phyloP scores from a whole-genome alignment of 2,329 filamentous ascomycete genomes.

The Calonectria honghensis region DNA sequence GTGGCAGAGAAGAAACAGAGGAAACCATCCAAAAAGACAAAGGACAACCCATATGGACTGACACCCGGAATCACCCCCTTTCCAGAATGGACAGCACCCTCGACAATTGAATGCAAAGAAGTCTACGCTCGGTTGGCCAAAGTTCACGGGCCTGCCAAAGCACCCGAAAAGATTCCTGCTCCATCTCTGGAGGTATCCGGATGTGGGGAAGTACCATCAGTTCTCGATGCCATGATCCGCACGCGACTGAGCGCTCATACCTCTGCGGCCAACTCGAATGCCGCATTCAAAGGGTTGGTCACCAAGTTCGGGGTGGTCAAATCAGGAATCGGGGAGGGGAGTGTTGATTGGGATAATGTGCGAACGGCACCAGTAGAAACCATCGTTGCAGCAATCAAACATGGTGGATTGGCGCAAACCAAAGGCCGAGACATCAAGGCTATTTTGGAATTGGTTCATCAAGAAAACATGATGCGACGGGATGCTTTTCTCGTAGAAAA shows the following conservation, averaged over 20 bases:
- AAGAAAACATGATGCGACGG: conserved; percentile 50
- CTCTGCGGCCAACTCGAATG: conserved; percentile 53
- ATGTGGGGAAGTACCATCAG: conserved; percentile 54
- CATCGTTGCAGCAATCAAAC: conserved; percentile 74
- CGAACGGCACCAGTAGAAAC: conserved; percentile 63
- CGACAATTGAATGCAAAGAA: conserved; percentile 48
- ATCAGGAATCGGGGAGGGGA: conserved; percentile 53
- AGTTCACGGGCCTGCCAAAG: conserved; percentile 51
- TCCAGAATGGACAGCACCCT: conserved; percentile 52
- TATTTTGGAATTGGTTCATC: conserved; percentile 52
- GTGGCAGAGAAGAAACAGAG: conserved; percentile 38
- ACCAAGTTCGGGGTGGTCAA: conserved; percentile 50
- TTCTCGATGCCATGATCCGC: conserved; percentile 53
- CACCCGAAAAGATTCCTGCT: conserved; percentile 54
- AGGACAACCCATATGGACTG: conserved; percentile 53
- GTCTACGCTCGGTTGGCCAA: conserved; percentile 50
- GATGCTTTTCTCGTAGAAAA: conserved; percentile 53
- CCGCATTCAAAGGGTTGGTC: conserved; percentile 53
- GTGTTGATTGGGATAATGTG: conserved; percentile 55
- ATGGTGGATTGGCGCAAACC: conserved; percentile 65
- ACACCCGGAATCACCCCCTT: conserved; percentile 55
- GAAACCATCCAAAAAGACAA: conserved; percentile 51
- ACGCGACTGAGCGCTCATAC: conserved; percentile 54
- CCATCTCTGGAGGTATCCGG: conserved; percentile 55
- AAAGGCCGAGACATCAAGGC: conserved; percentile 55